Evolutionary conservation across 805 yeast species (phyloP).

Genomic region (Millerago galiae): DNA sequence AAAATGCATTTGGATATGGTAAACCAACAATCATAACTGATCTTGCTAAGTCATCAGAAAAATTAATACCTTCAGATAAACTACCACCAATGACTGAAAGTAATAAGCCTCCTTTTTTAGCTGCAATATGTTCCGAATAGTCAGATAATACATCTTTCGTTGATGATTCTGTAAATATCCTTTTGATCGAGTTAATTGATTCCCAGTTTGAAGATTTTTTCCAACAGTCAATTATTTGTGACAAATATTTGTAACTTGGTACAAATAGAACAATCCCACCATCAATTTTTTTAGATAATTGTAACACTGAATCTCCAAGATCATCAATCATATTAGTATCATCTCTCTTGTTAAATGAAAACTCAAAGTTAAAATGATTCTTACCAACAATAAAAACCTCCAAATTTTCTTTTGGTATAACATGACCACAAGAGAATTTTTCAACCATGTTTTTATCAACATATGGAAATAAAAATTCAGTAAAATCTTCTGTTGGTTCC

Average conservation of each 20-base stretch:
- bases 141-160: constrained; percentile 42
- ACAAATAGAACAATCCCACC: constrained; percentile 76
- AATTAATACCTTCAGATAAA: constrained; percentile 90
- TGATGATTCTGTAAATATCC: constrained; percentile 52
- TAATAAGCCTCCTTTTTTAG: constrained; percentile 53
- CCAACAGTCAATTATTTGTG: constrained; percentile 50
- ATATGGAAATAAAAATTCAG: constrained; percentile 59
- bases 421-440: constrained; percentile 73
- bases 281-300: constrained; percentile 45
- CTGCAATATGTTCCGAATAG: constrained; percentile 40
- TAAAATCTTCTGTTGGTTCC: constrained; percentile 79
- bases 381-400: constrained; percentile 47
- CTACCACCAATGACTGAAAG: constrained; percentile 90
- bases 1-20: constrained; percentile 80
- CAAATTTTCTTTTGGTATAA: constrained; percentile 67
- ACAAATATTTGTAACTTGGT: constrained; percentile 75
- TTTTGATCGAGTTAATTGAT: constrained; percentile 34
- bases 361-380: constrained; percentile 38
- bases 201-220: constrained; percentile 28
- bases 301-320: constrained; percentile 44
- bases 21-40: constrained; percentile 82
- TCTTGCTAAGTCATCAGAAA: constrained; percentile 81
- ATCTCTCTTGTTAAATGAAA: constrained; percentile 62
- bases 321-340: constrained; percentile 36
- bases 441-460: constrained; percentile 35